Conservation (phyloP, 2,329 filamentous ascomycete species). For the Sporothrix luriei region DNA sequence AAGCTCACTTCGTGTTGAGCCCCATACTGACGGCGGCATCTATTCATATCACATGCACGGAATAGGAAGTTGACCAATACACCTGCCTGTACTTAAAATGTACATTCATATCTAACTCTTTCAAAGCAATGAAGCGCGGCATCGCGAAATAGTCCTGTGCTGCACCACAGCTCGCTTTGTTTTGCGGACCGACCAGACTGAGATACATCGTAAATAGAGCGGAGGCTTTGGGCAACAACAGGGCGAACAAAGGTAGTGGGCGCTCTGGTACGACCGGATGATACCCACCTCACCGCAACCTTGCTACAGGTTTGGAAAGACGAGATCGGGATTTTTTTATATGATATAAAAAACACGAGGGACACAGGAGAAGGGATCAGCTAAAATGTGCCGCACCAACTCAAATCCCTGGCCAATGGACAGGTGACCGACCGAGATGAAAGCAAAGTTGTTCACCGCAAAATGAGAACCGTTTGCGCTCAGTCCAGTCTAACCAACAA, state of each 20-base stretch:
- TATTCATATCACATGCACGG: background rate
- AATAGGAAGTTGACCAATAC: background rate
- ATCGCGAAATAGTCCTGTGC: background rate
- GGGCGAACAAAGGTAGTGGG: background rate
- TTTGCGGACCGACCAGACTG: constrained; percentile 1
- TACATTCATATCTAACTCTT: background rate
- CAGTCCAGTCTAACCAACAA: constrained; percentile 11
- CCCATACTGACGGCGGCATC: constrained; percentile 3
- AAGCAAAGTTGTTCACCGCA: constrained; percentile 24
- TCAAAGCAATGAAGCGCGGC: background rate
- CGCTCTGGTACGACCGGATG: constrained; percentile 3
- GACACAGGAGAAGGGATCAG: background rate
- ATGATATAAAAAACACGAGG: background rate
- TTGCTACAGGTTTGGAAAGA: background rate
- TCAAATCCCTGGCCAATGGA: background rate
- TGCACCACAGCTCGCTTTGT: background rate
- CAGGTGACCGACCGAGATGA: constrained; percentile 2
- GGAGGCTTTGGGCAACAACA: background rate
- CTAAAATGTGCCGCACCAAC: background rate
- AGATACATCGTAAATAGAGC: background rate
- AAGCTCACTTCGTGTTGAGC: constrained; percentile 11
- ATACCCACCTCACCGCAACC: constrained; percentile 7
- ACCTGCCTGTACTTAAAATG: background rate
- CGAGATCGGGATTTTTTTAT: no score
- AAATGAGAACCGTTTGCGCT: constrained; percentile 22